Base-by-base conservation (phyloP, 108 stramenopile species). In the Pseudonitzschia delicatissima region DNA sequence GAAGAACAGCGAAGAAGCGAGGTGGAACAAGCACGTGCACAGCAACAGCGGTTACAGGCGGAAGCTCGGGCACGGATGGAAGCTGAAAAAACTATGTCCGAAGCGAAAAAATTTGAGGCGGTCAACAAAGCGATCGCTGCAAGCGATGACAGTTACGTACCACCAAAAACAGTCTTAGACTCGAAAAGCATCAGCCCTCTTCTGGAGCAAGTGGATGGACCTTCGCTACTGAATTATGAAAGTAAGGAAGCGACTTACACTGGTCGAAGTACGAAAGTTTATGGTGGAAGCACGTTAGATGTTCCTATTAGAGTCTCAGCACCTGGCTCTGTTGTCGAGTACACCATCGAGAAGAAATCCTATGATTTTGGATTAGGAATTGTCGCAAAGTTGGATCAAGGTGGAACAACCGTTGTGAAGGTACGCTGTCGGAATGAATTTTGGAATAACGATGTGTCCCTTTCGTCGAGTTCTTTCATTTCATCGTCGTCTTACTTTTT, bases 311-410 rank as follows among this genome's bases (percentile, higher is more conserved):
- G 85, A 53, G 77, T 90, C 21, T 66, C 80, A 17, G 68, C 78
- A 21, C 82, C 84, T 3, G 89, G 89, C 45, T 77, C 76, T 13
- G 73, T 90, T 25, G 89, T 90, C 1, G 82, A 87, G 50, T 90
- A 86, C 57, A 59, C 78, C 18, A 75, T 81, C 0, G 84, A 85
- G 47, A n/a, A 51, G 31, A 62, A 67, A 45, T 33, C 37, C 5
- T 84, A 86, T 57, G 89, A 90, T 62, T 80, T 90, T 48, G 63
- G 59, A 6, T 84, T 90, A 51, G 82, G 81, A 9, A 81, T 90
- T 4, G 79, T 72, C n/a, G 89, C 89, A 20, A 86, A 90, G 33
- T 49, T 86, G 31, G 89, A 90, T 49, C 86, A 90, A 74, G 89
- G 89, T 0, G 48, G 81, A 0, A 87, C 86, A 4, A 85, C 84